These are phyloP conservation scores for Lentinus brumalis DNA, from an alignment of 768 basidiomycete genomes.

Conservation along the genomic window DNA sequence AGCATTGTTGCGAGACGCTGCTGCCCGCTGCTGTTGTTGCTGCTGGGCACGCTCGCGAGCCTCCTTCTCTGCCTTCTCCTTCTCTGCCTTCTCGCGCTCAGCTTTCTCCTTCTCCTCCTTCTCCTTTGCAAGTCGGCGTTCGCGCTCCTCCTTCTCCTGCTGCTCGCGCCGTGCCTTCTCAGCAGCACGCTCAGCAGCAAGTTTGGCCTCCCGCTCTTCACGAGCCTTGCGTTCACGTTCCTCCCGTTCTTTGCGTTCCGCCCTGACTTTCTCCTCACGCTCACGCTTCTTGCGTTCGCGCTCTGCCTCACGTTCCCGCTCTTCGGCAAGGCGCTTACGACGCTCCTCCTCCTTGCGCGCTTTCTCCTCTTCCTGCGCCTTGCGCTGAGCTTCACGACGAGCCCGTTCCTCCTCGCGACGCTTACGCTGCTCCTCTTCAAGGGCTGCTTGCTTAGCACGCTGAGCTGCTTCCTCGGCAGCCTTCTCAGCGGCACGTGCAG, in stretches of 20 bases:
- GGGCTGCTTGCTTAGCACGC: conserved; percentile 62
- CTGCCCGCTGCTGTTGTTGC: conserved; percentile 54
- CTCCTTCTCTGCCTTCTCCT: conserved; percentile 35
- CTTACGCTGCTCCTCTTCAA: conserved; percentile 80
- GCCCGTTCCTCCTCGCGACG: conserved; percentile 87
- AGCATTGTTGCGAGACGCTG: conserved; percentile 42
- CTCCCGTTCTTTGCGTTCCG: conserved; percentile 56
- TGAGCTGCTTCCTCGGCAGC: conserved; percentile 81
- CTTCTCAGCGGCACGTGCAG: conserved; percentile 79
- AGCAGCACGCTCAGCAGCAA: conserved; percentile 49
- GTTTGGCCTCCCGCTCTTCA: conserved; percentile 65
- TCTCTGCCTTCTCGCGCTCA: conserved; percentile 32
- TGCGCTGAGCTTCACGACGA: conserved; percentile 73
- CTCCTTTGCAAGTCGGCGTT: conserved; percentile 65
- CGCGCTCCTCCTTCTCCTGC: conserved; percentile 66
- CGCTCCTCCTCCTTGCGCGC: conserved; percentile 82
- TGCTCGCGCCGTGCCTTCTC: conserved; percentile 42
- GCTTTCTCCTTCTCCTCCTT: conserved; percentile 41
- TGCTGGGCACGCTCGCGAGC: conserved; percentile 33
- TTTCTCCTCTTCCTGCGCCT: conserved; percentile 82
- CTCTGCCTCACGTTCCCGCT: conserved; percentile 79
- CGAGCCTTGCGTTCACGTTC: conserved; percentile 64
- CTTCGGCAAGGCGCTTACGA: conserved; percentile 73
- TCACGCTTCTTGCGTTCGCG: conserved; percentile 74
- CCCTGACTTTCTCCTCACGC: conserved; percentile 63